Percentiles rank a stretch among this genome's conserved stretches.
Evolutionary conservation across 1,284 basidiomycete species (phyloP).

Genomic region (Puccinia sorghi): DNA sequence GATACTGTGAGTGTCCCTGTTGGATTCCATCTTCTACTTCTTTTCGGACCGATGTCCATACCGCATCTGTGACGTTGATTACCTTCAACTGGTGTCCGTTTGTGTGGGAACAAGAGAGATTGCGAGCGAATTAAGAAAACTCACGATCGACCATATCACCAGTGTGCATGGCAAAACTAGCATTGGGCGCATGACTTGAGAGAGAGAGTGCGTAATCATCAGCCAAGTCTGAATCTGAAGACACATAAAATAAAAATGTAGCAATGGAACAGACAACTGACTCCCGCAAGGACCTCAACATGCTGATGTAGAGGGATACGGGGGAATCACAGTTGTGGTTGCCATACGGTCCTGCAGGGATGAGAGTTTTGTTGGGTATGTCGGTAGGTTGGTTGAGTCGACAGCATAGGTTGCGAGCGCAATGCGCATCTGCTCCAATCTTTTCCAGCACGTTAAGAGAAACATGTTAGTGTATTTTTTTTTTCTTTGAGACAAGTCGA

Average conservation of each 20-base stretch:
- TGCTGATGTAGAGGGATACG: conserved; percentile 62
- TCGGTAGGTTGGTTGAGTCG: conserved; percentile 54
- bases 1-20: conserved; percentile 46
- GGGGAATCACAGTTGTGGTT: conserved; percentile 64
- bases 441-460: no score
- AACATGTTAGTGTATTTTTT: no score
- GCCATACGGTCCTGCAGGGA: conserved; percentile 63
- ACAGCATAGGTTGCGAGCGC: conserved; percentile 67
- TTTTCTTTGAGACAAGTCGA: no score
- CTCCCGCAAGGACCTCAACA: conserved; percentile 62
- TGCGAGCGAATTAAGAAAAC: conserved; percentile 48
- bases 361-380: conserved; percentile 23
- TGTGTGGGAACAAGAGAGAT: no score
- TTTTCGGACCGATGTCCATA: conserved; percentile 52
- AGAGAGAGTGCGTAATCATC: background rate
- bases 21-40: conserved; percentile 48
- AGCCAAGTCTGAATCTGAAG: background rate
- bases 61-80: conserved; percentile 52
- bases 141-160: conserved; percentile 67
- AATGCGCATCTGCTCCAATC: conserved; percentile 63
- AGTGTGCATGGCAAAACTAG: conserved; percentile 65
- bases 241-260: background rate
- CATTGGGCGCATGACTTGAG: conserved; percentile 56
- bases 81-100: no score
- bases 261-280: conserved; percentile 51